Evolutionary conservation across 768 basidiomycete species (phyloP), one percentile per base, ranked within the genome.

Genomic region (Dioszegia crocea): DNA sequence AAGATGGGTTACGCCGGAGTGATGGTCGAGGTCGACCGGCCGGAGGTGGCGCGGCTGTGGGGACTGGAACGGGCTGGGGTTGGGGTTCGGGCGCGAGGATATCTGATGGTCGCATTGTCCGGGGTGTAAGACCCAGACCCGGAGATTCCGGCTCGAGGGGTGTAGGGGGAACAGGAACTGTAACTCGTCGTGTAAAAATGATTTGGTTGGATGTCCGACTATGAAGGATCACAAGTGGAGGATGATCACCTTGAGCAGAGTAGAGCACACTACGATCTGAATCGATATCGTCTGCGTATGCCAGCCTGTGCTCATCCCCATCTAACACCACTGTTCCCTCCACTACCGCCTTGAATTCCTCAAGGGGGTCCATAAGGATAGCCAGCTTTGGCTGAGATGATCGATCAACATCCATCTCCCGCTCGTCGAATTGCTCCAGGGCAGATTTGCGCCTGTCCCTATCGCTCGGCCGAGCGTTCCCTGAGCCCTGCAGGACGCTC

Each of bases 341-440:
- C n/a, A 65, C 62, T 5, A 72, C 58, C 48, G 60, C 48, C 49
- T 60, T 65, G 31, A 69, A 38, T 54, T 76, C 75, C 11, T 71
- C 67, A 19, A 71, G 66, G 4, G 75, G 75, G n/a, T 66, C 58
- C 9, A 45, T 31, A 4, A 73, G 56, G 5, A 63, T 62, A 43
- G 60, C 73, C 24, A 74, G 30, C n/a, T 69, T 29, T 8, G 71
- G 68, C 19, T 66, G 51, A 12, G 54, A 31, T 2, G 63, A 57
- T 2, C 53, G 55, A 27, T 55, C 59, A 19, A 65, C 73, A 17
- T 68, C 68, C 36, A 66, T 29, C 29, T 73, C 71, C 38, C 64
- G 54, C 41, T 43, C 40, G 16, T 21, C 40, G 21, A 75, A 50
- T 29, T 77, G 72, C 23, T 71, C 69, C 52, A 77, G 54, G 1